Percentiles rank a stretch among this genome's conserved stretches.
Evolutionary conservation across 2,329 filamentous ascomycete genomes (phyloP).

Genomic region (Alternaria ethzedia): DNA sequence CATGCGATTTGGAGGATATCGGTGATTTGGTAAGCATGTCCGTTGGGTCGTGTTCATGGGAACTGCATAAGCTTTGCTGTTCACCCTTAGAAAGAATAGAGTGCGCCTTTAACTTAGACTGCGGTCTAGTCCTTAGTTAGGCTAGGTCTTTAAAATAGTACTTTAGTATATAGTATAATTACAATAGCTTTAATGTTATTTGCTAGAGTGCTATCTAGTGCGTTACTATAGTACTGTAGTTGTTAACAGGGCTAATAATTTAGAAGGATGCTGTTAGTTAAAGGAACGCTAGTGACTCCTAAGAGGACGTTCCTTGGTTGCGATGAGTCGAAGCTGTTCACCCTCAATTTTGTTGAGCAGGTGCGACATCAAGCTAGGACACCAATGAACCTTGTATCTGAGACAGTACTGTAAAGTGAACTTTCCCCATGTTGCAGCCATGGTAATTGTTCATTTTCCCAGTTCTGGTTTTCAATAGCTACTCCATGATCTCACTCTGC

Average conservation of each 20-base stretch:
- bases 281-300: no score
- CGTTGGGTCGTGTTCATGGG: background rate
- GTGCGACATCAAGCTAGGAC: background rate
- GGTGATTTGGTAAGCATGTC: constrained; percentile 1
- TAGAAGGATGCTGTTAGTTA: no score
- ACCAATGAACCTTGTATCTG: background rate
- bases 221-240: no score
- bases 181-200: no score
- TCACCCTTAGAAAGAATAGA: no score
- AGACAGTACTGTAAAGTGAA: background rate
- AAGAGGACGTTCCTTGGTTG: background rate
- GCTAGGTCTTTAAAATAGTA: no score
- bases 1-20: background rate
- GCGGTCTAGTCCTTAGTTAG: no score
- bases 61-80: background rate
- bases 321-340: no score
- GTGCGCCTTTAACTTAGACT: no score
- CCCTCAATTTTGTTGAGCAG: background rate
- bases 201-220: no score
- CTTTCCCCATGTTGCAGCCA: background rate
- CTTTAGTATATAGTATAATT: no score
- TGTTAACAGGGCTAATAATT: no score
- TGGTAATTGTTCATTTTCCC: background rate
- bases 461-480: background rate
- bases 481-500: background rate